Conservation (phyloP, 2,329 filamentous ascomycete species). For the Neurospora crassa region DNA sequence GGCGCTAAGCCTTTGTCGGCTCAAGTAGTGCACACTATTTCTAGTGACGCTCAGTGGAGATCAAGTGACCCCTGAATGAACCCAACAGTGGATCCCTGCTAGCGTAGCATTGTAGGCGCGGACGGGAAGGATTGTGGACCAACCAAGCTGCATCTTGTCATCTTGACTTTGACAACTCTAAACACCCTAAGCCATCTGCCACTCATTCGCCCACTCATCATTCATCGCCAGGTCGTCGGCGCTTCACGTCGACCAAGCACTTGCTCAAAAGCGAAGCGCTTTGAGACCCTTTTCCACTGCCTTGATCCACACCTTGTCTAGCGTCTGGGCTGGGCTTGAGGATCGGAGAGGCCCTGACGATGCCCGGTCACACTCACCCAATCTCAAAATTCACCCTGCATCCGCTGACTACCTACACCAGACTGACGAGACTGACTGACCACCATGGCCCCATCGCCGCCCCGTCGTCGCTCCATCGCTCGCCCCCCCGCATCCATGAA, state of each 20-base stretch:
- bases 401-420: neutral
- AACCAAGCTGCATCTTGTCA: slow-evolving; percentile 1
- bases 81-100: neutral
- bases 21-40: neutral
- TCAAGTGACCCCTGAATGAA: neutral
- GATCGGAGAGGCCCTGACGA: neutral
- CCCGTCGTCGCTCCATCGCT: neutral
- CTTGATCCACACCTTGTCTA: slow-evolving; percentile 7
- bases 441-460: neutral
- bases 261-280: slow-evolving; percentile 3
- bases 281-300: slow-evolving; percentile 14
- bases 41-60: neutral
- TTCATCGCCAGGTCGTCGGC: slow-evolving; percentile 7
- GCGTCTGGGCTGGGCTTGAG: neutral
- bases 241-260: slow-evolving; percentile 19
- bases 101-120: neutral
- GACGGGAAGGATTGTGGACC: neutral
- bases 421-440: neutral
- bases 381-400: neutral
- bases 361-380: neutral
- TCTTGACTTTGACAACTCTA: neutral
- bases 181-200: neutral
- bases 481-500: neutral
- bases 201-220: neutral
- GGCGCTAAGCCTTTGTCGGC: neutral